Evolutionary conservation across 2,329 filamentous ascomycete species (phyloP).

Genomic region (Fusarium robinianum): DNA sequence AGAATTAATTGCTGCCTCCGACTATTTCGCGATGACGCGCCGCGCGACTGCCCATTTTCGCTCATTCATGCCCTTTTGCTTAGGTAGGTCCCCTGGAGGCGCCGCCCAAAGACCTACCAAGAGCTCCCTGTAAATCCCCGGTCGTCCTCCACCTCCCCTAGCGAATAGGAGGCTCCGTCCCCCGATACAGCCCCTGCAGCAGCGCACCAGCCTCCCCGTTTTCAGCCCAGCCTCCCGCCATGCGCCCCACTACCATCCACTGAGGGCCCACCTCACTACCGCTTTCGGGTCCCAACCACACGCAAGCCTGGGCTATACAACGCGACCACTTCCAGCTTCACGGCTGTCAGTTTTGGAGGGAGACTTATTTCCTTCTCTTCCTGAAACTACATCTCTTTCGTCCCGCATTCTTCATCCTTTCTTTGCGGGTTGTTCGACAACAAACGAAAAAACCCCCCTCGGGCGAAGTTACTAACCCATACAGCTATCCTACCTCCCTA

Average conservation of each 20-base stretch:
- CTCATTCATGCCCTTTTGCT: too few relatives aligned
- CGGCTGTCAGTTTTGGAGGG: conserved; percentile 20
- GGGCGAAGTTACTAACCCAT: conserved; percentile 20
- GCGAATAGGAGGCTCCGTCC: too few relatives aligned
- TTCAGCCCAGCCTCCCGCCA: conserved; percentile 38
- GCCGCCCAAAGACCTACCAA: too few relatives aligned
- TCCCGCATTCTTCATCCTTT: conserved; percentile 21
- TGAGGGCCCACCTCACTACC: conserved; percentile 21
- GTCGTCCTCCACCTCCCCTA: conserved; percentile 5
- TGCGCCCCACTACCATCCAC: conserved; percentile 29
- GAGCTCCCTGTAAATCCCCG: conserved; percentile 1
- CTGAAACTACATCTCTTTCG: conserved; percentile 15
- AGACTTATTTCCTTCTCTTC: conserved; percentile 20
- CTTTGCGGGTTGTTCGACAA: conserved; percentile 4
- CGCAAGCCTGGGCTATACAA: conserved; percentile 36
- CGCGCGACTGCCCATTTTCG: too few relatives aligned
- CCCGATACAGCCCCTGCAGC: conserved; percentile 32
- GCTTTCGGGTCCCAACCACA: conserved; percentile 39
- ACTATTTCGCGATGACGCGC: too few relatives aligned
- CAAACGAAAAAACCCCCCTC: conserved; percentile 2
- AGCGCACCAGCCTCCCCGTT: conserved; percentile 42
- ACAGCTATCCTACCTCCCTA: conserved; percentile 5
- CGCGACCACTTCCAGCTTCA: conserved; percentile 32
- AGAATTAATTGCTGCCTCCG: conserved; percentile 18
- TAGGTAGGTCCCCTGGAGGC: too few relatives aligned